A percentile compares a stretch with the other conserved stretches of the same genome.
phyloP scores from a whole-genome alignment of 176 grass and related monocot genomes.

The Oryza brachyantha region DNA sequence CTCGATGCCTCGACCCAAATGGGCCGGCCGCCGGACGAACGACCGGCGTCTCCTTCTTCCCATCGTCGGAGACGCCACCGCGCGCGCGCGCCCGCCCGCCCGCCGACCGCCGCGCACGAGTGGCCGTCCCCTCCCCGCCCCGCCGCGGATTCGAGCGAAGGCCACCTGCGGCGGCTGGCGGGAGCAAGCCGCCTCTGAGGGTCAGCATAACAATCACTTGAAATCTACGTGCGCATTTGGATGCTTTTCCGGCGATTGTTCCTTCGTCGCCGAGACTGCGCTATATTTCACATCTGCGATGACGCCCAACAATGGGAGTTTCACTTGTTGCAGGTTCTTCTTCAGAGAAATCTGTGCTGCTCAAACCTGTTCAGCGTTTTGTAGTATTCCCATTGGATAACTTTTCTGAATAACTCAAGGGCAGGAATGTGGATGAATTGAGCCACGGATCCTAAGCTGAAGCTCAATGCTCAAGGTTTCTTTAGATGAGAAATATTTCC shows the following conservation, averaged over 20 bases:
- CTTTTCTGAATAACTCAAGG: not conserved
- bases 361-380: not conserved
- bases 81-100: no score
- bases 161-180: no score
- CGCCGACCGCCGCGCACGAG: not conserved
- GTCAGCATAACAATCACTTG: not conserved
- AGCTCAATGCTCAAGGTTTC: not conserved
- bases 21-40: not conserved
- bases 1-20: not conserved
- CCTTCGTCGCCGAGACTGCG: not conserved
- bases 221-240: not conserved
- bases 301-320: not conserved
- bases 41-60: not conserved
- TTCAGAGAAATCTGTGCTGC: not conserved
- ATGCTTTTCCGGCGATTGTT: not conserved
- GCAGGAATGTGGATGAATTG: not conserved
- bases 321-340: not conserved
- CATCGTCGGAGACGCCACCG: not conserved
- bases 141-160: not conserved
- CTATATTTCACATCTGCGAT: not conserved
- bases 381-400: not conserved
- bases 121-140: not conserved
- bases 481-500: constrained; percentile 11
- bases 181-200: not conserved
- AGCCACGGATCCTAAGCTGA: not conserved